These are phyloP conservation scores for Podospora bellae-mahoneyi DNA, from an alignment of 495 filamentous ascomycete genomes.

Conservation along the genomic window DNA sequence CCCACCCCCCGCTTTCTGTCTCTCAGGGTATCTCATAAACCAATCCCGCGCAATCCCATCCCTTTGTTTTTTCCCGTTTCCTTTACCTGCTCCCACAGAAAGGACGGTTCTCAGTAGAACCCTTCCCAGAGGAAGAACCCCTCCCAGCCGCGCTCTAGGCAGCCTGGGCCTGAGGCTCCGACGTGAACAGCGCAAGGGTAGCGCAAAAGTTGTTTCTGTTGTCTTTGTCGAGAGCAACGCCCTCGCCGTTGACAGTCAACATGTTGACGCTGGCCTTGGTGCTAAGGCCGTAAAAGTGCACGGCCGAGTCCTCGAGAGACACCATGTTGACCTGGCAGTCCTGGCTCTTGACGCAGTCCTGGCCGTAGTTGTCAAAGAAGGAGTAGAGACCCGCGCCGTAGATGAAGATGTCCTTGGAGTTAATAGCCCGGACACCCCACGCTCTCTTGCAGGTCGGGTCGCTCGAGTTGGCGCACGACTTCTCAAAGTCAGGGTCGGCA, in stretches of 20 bases:
- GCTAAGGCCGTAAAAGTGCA: constrained; percentile 75
- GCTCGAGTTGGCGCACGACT: constrained; percentile 58
- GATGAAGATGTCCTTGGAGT: constrained; percentile 63
- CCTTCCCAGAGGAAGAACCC: not conserved
- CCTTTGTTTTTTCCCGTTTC: not conserved
- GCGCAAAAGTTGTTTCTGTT: constrained; percentile 74
- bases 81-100: not conserved
- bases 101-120: not conserved
- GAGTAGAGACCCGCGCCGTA: constrained; percentile 80
- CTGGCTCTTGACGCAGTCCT: constrained; percentile 69
- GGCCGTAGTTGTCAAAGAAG: constrained; percentile 84
- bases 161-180: constrained; percentile 3
- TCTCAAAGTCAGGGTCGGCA: constrained; percentile 72
- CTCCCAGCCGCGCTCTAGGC: not conserved
- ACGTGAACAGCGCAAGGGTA: constrained; percentile 61
- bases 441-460: constrained; percentile 68
- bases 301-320: constrained; percentile 65
- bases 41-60: not conserved
- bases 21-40: constrained; percentile 3
- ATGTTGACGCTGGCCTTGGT: constrained; percentile 88
- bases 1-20: constrained; percentile 1
- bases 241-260: constrained; percentile 61
- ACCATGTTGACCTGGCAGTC: constrained; percentile 86
- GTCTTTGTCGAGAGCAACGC: constrained; percentile 55
- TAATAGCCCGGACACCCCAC: constrained; percentile 77